Base-by-base conservation (phyloP, 2,329 filamentous ascomycete species). In the Tolypocladium sp. region DNA sequence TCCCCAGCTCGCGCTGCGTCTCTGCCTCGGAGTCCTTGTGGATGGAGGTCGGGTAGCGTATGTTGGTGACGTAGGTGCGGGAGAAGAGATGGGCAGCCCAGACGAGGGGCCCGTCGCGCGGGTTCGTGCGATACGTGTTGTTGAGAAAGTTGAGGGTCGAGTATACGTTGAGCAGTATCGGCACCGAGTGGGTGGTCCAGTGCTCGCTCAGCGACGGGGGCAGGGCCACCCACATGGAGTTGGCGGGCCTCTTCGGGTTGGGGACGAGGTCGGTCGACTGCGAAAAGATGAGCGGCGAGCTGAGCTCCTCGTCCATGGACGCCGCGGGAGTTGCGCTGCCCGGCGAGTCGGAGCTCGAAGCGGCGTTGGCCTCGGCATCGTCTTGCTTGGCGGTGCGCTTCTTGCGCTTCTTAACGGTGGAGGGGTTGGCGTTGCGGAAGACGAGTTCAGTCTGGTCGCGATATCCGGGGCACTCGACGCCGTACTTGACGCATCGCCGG, bases 81-180 rank as follows among this genome's bases (percentile, higher is more conserved):
- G 74, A 67, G 61, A 76, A 76, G 41, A 76, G 69, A 55, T 76
- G 74, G 20, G 73, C 71, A 7, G 73, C 71, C 68, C 72, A 74
- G 12, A 72, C 57, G n/a, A 76, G 65, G 9, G 74, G 73, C 6
- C 74, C 73, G 44, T 74, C 62, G 20, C 58, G 25, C 25, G 60
- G 55, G 27, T 65, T 61, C 9, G 62, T 61, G 22, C 58, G 61
- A 59, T 72, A 74, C 13, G 70, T 62, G 9, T 66, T 59, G 13
- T 67, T 65, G 1, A 77, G 63, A 41, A 77, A 76, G 7, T 68
- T 65, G 35, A 77, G 55, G 2, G 68, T 64, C 3, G 69, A 68
- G 57, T 76, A 77, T 51, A 74, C 68, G 55, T 72, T 69, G 25
- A 76, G 69, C 1, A 77, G 62, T 25, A 77, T 73, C 4, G 74